Evolutionary conservation across 352 stramenopile genomes (phyloP), one percentile per base, ranked within the genome.

Genomic region (Globisporangium abappressorium): DNA sequence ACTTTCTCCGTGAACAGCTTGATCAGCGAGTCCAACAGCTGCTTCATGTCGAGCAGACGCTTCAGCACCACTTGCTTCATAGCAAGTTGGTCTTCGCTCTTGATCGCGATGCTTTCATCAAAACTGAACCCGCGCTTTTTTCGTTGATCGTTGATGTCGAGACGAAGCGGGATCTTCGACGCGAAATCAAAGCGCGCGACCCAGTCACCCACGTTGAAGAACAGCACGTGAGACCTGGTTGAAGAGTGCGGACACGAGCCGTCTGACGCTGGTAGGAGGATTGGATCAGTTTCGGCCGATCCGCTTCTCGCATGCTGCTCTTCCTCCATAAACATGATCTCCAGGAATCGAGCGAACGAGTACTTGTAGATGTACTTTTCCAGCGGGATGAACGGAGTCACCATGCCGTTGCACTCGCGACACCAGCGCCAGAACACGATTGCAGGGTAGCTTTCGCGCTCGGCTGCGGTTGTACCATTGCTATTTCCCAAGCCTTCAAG

Each of bases 381-480:
- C 80, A 95, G 63, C 47, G 81, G 77, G 12, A 93, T 79, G 41
- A 98, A 89, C 11, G 96, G 92, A 9, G 94, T 98, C 38, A 99
- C 94, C 64, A 99, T 89, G 26, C 85, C 81, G 55, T 85, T 80
- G 79, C 97, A 99, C 46, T 96, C 86, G n/a, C 80, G 94, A 72
- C 97, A 99, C 79, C 97, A 98, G n/a, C 95, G 97, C 93, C 95
- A 99, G 65, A 97, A 99, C n/a, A 94, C 88, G 65, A 99, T 98
- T 6, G 79, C 74, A 5, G 87, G 84, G 49, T 78, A 78, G 5
- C 65, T 69, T 12, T 83, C 65, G 65, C 53, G 63, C 26, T 82
- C 77, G 5, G 71, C 64, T 46, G 76, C 69, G 33, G 33, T 70
- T 22, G 43, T 51, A 5, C 43, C 43, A 20, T 41, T 43, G 7